Base-by-base conservation (phyloP, 2,329 filamentous ascomycete species). In the Dactylonectria macrodidyma region DNA sequence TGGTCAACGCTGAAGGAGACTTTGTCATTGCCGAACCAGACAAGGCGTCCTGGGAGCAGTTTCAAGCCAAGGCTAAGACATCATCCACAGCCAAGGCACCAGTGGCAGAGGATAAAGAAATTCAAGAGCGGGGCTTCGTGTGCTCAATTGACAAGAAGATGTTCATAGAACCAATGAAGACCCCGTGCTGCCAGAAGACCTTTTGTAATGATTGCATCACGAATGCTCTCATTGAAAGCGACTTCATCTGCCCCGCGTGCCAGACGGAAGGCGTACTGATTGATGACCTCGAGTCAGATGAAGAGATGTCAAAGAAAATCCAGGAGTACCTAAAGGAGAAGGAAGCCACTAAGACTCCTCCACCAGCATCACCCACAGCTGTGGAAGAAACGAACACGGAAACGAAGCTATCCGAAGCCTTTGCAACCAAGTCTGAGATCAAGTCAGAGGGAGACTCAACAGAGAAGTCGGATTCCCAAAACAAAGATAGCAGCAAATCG, bases 131-230 rank as follows among this genome's bases (percentile, higher is more conserved):
- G 77, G 95, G 95, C 73, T 86, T 99, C 79, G 92, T 96, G 83
- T 99, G 96, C 87, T 89, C 95, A 73, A 93, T 98, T 87, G 96
- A 98, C 90, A 97, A 97, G 85, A 95, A 94, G 83, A 92, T 97
- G 89, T 98, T 98, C 85, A 92, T 97, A 91, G 94, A 98, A 82
- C 95, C 96, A 89, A 96, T 97, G 88, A 97, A 97, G 90, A 98
- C 96, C 79, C 95, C 96, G 74, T 99, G 96, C 89, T 99, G 96
- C 88, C 90, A 93, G 85, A 97, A 93, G 89, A 98, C 95, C 80
- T 99, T 97, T 88, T 99, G 96, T 89, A 96, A 96, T 90, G 95
- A 98, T 82, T 99, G 96, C 92, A 98, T 99, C 84, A 97, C 96
- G 81, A 97, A 97, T 89, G 94, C 95, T 84, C 91, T 99, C 83